These are phyloP conservation scores for Aspergillus saccharolyticus DNA, from an alignment of 495 filamentous ascomycete species.

Conservation along the genomic window DNA sequence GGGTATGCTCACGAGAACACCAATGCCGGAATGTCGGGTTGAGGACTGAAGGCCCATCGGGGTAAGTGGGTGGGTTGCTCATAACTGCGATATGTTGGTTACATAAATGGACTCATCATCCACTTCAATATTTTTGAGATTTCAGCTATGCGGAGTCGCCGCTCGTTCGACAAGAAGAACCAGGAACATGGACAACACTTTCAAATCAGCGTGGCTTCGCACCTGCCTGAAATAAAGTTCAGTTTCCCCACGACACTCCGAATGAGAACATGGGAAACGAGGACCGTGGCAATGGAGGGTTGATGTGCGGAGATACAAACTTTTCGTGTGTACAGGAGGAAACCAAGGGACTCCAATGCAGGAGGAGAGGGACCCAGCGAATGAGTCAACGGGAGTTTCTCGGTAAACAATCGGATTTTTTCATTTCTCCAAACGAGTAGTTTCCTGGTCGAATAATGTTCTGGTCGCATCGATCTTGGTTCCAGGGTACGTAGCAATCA, in stretches of 20 bases:
- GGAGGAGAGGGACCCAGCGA: neutral
- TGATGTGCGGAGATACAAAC: neutral
- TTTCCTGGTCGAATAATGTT: neutral
- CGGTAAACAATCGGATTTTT: neutral
- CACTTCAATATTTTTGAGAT: neutral
- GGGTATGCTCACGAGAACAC: neutral
- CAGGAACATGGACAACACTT: neutral
- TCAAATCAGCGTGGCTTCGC: neutral
- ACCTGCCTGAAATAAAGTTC: neutral
- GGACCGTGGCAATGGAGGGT: neutral
- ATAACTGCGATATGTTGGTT: no score
- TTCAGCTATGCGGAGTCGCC: neutral
- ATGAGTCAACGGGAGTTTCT: neutral
- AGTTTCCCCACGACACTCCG: neutral
- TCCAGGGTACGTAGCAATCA: neutral
- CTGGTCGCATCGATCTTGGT: neutral
- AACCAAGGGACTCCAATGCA: neutral
- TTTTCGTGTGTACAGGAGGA: neutral
- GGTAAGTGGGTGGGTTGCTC: no score
- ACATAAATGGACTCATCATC: neutral
- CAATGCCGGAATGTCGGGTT: neutral
- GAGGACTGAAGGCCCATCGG: no score
- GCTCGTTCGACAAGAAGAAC: neutral
- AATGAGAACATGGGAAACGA: neutral
- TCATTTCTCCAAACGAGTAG: neutral